phyloP scores from a whole-genome alignment of 768 basidiomycete species.

The Mycena albidolilacea region DNA sequence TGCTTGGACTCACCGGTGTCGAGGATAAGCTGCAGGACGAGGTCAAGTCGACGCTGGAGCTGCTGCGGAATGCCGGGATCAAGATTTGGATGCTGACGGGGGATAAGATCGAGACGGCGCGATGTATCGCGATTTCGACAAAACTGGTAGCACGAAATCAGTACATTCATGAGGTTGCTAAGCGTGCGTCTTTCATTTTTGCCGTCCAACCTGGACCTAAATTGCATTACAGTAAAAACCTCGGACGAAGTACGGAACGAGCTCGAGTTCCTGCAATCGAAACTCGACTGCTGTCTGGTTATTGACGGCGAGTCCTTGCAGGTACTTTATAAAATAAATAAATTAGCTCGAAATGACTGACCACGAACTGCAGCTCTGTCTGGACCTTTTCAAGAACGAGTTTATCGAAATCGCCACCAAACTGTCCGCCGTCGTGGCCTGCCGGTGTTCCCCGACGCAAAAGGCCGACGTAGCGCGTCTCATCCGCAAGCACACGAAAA shows the following conservation, averaged over 20 bases:
- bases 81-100: conserved; percentile 99
- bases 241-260: conserved; percentile 87
- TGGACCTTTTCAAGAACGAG: conserved; percentile 91
- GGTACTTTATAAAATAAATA: conserved; percentile 57
- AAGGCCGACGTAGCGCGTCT: conserved; percentile 98
- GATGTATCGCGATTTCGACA: conserved; percentile 97
- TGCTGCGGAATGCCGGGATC: conserved; percentile 95
- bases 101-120: conserved; percentile 98
- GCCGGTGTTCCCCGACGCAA: conserved; percentile 98
- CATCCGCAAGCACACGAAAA: conserved; percentile 91
- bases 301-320: conserved; percentile 98
- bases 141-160: conserved; percentile 97
- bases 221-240: conserved; percentile 77
- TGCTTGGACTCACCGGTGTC: conserved; percentile 96
- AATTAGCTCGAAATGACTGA: neutral
- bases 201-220: conserved; percentile 22
- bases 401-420: conserved; percentile 98
- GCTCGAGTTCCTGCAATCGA: conserved; percentile 94
- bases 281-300: conserved; percentile 97
- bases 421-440: conserved; percentile 95
- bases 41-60: conserved; percentile 92
- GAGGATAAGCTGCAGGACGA: conserved; percentile 99
- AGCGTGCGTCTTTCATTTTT: conserved; percentile 67
- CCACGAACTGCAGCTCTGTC: conserved; percentile 75
- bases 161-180: conserved; percentile 97